phyloP scores from a whole-genome alignment of 1,139 yeast genomes.

The Hyphopichia fennica region DNA sequence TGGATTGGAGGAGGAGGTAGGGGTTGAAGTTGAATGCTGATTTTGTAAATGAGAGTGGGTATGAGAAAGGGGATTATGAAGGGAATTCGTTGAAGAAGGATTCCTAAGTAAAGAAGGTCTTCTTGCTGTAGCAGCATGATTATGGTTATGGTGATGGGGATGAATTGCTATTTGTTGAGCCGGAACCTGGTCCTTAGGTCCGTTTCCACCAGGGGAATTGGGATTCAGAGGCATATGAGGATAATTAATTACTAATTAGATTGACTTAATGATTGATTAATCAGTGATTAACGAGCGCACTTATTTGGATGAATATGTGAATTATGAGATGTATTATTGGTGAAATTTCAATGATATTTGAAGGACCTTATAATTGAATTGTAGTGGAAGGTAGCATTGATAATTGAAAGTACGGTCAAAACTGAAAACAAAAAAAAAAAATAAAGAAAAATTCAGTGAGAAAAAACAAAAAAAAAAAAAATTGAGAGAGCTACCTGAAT shows the following conservation, averaged over 20 bases:
- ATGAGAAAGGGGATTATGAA: constrained; percentile 4
- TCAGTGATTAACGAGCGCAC: no score
- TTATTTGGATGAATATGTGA: no score
- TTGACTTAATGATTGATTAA: no score
- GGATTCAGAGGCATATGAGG: constrained; percentile 1
- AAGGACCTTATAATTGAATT: background rate
- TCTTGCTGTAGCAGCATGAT: constrained; percentile 8
- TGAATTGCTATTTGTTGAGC: background rate
- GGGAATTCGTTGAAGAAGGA: constrained; percentile 13
- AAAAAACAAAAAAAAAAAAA: background rate
- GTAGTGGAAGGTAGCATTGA: background rate
- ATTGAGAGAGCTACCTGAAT: background rate
- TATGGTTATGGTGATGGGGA: background rate
- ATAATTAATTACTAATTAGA: no score
- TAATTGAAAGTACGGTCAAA: background rate
- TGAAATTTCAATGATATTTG: background rate
- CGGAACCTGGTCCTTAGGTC: background rate
- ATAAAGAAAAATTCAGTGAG: background rate
- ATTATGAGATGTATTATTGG: no score
- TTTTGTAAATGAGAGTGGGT: constrained; percentile 12
- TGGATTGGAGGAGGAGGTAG: constrained; percentile 13
- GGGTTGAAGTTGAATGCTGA: background rate
- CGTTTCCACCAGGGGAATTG: background rate
- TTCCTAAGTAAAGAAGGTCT: constrained; percentile 22
- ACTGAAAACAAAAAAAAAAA: background rate